A percentile compares a stretch with the other conserved stretches of the same genome.
Evolutionary conservation across 208 protist genomes (phyloP).

Genomic region (Leishmania aethiopica): DNA sequence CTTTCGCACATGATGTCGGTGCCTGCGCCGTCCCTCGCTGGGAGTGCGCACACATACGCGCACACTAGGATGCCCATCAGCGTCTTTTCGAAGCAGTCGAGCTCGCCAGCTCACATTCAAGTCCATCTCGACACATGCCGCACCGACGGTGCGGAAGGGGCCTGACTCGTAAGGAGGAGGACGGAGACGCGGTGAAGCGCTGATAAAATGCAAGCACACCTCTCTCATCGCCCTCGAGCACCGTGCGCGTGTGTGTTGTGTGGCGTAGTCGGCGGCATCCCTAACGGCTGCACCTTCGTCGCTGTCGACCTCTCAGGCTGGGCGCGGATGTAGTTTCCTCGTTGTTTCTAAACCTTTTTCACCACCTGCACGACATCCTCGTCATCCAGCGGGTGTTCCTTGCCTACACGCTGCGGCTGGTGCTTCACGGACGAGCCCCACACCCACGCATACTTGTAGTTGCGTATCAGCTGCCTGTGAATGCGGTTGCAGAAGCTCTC

Average conservation of each 20-base stretch:
- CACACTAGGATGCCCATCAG: not conserved
- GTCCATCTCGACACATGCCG: not conserved
- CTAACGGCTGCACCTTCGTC: not conserved
- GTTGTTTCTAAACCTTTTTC: constrained; percentile 91
- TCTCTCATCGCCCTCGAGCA: not conserved
- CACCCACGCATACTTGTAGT: constrained; percentile 99
- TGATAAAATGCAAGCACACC: not conserved
- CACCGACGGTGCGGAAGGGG: not conserved
- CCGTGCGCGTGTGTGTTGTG: not conserved
- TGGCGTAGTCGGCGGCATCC: not conserved
- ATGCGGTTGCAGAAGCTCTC: constrained; percentile 98
- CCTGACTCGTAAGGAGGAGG: not conserved
- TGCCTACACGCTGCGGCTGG: constrained; percentile 96
- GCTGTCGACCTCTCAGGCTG: not conserved
- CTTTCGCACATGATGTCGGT: not conserved
- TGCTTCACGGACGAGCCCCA: constrained; percentile 99
- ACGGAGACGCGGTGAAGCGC: not conserved
- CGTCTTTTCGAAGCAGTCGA: not conserved
- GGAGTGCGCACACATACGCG: not conserved
- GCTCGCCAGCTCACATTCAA: not conserved
- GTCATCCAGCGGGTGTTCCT: constrained; percentile 97
- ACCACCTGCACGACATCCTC: constrained; percentile 99
- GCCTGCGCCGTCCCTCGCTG: not conserved
- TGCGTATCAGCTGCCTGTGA: constrained; percentile 96
- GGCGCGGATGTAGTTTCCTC: not conserved